Percentiles rank a stretch among this genome's conserved stretches.
Conservation (phyloP, 73 alveolate genomes). For the Paramecium tetraurelia region DNA sequence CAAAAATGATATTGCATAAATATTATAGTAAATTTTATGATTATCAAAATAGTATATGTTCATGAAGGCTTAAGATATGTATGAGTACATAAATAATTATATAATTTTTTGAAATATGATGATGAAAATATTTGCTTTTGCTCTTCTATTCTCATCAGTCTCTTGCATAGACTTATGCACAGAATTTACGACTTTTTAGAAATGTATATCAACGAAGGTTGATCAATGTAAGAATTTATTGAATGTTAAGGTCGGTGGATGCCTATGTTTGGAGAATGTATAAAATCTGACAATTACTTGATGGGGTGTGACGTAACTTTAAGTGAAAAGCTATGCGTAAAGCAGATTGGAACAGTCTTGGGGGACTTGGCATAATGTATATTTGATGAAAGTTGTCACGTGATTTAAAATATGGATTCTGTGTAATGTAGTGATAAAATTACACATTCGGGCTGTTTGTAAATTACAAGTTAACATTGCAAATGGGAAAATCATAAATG, state of each 20-base stretch:
- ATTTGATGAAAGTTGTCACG: neutral
- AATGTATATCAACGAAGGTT: neutral
- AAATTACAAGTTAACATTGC: neutral
- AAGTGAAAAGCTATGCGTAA: conserved; percentile 14
- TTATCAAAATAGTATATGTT: neutral
- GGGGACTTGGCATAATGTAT: conserved; percentile 26
- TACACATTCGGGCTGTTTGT: conserved; percentile 2
- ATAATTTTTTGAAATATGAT: neutral
- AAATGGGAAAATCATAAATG: conserved; percentile 18
- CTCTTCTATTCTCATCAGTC: neutral
- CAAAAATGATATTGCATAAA: neutral
- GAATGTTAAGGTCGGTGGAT: neutral
- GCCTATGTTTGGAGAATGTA: neutral
- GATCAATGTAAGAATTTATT: neutral
- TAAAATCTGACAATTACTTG: neutral
- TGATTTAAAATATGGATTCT: neutral
- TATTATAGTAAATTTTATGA: neutral
- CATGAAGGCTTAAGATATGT: neutral
- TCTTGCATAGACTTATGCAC: neutral
- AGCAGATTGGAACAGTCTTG: neutral
- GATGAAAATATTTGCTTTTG: neutral
- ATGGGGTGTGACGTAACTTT: conserved; percentile 26
- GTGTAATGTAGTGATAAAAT: neutral
- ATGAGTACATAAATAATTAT: neutral
- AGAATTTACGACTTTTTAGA: neutral